Base-by-base conservation (phyloP, 768 basidiomycete genomes). In the Phylloporus sp. region DNA sequence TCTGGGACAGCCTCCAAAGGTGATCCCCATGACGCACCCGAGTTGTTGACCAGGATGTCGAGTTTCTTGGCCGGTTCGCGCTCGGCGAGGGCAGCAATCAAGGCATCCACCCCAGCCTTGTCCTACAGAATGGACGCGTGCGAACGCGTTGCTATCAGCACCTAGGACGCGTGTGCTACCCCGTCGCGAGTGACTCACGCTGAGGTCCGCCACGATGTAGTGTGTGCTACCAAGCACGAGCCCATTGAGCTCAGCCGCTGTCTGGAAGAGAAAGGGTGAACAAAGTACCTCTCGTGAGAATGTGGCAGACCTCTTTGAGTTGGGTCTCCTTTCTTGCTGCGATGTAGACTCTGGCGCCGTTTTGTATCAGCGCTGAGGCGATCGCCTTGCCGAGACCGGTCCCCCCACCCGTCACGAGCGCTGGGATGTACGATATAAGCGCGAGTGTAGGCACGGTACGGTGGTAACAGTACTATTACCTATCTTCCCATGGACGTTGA, bases 301-400 rank as follows among this genome's bases (percentile, higher is more conserved):
- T 13, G 7, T 5, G 39, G 45, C 76, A 46, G 50, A 86, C 88
- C 76, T 87, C 80, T 70, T 86, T 82, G 51, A 95, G 76, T 59
- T 86, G 85, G 18, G 74, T 65, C 71, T 90, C 88, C 65, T 91
- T 93, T 49, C 92, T 77, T 11, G 89, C 85, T 13, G 92, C 91
- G 58, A 95, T 92, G 71, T 94, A 93, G 36, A 95, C 92, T 59
- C 82, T 86, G 29, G 86, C 89, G 12, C 92, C 92, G 60, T 94
- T 93, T 70, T 85, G 81, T 1, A 86, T 88, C 59, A 91, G 85
- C 2, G 88, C 85, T 0, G 81, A 73, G 22, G 92, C 90, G 59
- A 94, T 91, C 80, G 90, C 86, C 61, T 80, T 84, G 8, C 91
- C 91, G 40, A 95, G 80, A 1, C 91, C 91, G 35, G 86, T 85